Base-by-base conservation (phyloP, 495 filamentous ascomycete species). In the Staphylotrichum tortipilum region DNA sequence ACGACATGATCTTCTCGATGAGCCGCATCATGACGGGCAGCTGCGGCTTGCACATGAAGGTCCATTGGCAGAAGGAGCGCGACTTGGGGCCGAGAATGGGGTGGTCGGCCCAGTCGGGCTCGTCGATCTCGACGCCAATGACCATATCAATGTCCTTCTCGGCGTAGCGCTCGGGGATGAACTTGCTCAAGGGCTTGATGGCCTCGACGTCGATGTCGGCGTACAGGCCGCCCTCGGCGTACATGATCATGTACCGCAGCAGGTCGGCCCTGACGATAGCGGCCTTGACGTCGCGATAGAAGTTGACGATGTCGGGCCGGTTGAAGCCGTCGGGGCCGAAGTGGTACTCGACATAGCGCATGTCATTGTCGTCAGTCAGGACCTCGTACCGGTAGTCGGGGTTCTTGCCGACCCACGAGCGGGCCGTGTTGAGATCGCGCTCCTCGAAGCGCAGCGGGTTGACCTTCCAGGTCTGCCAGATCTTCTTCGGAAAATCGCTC, bases 401-500 rank as follows among this genome's bases (percentile, higher is more conserved):
- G 58, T 85, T 85, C 55, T 72, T 75, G 14, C 54, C 53, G 0
- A 70, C 70, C 81, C 81, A 85, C 12, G 78, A 74, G 45, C 68
- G 71, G 15, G 79, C 80, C 1, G 63, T 58, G 19, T 60, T 59
- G 47, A 71, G 61, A 49, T 84, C 80, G 17, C 77, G 68, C 47
- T 73, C 68, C 49, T 79, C 78, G 51, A 83, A 80, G 1, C 64
- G 61, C 30, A 82, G 65, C 6, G 80, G 73, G 56, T 77, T 71
- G 26, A 79, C 73, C 59, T 83, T 82, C 81, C 81, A 84, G 9
- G 78, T 77, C 61, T 84, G 81, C 81, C 81, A 84, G 51, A 84
- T 80, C 58, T 68, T 68, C 18, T 47, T 52, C 37, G 65, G 65
- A 33, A 68, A 68, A 18, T 54, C 61, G 46, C 15, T 30, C 39